A percentile compares a stretch with the other conserved stretches of the same genome.
Conservation (phyloP, 495 filamentous ascomycete species). For the Aspergillus egyptiacus region DNA sequence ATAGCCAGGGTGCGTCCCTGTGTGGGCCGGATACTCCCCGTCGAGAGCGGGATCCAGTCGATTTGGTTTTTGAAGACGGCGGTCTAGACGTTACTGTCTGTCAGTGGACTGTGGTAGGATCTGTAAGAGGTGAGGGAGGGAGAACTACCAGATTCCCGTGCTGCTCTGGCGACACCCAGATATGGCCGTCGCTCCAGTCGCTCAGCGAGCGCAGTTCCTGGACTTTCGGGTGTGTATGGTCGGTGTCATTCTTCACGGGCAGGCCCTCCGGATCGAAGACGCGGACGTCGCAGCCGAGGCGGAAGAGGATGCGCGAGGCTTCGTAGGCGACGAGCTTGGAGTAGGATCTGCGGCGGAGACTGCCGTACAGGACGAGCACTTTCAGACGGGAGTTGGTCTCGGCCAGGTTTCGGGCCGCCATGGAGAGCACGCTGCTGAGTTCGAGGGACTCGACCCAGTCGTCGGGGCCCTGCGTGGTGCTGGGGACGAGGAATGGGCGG, state of each 20-base stretch:
- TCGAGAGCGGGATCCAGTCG: slow-evolving; percentile 64
- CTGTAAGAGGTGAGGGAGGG: not conserved
- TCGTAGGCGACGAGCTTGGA: slow-evolving; percentile 57
- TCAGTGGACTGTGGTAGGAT: not conserved
- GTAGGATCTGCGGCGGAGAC: slow-evolving; percentile 54
- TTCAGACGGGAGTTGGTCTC: slow-evolving; percentile 45
- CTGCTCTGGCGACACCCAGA: slow-evolving; percentile 67
- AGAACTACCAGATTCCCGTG: slow-evolving; percentile 56
- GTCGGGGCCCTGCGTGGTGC: slow-evolving; percentile 23
- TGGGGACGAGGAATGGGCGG: slow-evolving; percentile 54
- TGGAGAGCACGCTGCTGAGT: slow-evolving; percentile 46
- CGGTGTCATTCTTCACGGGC: slow-evolving; percentile 58
- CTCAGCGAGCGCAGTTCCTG: slow-evolving; percentile 60
- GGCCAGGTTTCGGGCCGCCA: slow-evolving; percentile 44
- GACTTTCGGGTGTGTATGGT: slow-evolving; percentile 54
- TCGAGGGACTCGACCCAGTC: slow-evolving; percentile 57
- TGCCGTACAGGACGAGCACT: slow-evolving; percentile 60
- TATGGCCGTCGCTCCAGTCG: slow-evolving; percentile 62
- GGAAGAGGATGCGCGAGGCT: slow-evolving; percentile 55
- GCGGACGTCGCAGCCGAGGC: slow-evolving; percentile 63
- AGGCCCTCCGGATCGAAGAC: slow-evolving; percentile 56
- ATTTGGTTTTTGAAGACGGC: slow-evolving; percentile 73
- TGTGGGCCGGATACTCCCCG: slow-evolving; percentile 60
- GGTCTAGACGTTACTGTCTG: slow-evolving; percentile 38
- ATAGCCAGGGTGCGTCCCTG: slow-evolving; percentile 63